Percentiles rank a stretch among this genome's conserved stretches.
Evolutionary conservation across 345 rosid species (phyloP).

Genomic region (Draba incana): DNA sequence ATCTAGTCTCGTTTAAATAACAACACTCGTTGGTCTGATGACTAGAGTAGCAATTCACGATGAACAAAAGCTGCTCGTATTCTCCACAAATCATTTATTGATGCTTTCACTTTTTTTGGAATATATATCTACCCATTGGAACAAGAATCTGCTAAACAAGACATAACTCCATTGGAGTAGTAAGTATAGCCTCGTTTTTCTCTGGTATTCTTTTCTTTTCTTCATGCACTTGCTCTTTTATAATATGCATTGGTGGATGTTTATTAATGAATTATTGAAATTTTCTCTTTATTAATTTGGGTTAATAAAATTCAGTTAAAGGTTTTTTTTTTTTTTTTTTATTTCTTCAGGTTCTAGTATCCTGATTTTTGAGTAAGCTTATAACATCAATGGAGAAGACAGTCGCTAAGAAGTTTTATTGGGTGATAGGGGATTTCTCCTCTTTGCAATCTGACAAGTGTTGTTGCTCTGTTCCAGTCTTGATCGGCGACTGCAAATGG

Average conservation of each 20-base stretch:
- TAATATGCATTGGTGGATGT: no score
- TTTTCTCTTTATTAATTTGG: no score
- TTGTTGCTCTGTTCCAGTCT: constrained; percentile 5
- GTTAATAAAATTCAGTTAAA: no score
- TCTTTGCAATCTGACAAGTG: not conserved
- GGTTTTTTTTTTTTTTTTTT: no score
- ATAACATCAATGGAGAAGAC: not conserved
- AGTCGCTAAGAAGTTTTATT: constrained; percentile 6
- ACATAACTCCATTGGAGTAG: not conserved
- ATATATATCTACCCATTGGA: not conserved
- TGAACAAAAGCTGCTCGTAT: not conserved
- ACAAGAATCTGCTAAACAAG: not conserved
- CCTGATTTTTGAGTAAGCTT: no score
- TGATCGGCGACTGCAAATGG: constrained; percentile 11
- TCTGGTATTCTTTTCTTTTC: not conserved
- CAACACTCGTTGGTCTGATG: no score
- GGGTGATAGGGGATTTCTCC: constrained; percentile 3
- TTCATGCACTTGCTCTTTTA: no score
- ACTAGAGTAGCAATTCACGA: not conserved
- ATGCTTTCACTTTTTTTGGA: not conserved
- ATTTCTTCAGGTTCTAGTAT: no score
- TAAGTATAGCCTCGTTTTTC: not conserved
- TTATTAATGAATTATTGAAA: no score
- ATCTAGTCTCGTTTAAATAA: no score
- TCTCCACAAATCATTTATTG: not conserved